Evolutionary conservation across 2,329 filamentous ascomycete species (phyloP), one percentile per base, ranked within the genome.

Genomic region (Pseudocercospora eumusae): DNA sequence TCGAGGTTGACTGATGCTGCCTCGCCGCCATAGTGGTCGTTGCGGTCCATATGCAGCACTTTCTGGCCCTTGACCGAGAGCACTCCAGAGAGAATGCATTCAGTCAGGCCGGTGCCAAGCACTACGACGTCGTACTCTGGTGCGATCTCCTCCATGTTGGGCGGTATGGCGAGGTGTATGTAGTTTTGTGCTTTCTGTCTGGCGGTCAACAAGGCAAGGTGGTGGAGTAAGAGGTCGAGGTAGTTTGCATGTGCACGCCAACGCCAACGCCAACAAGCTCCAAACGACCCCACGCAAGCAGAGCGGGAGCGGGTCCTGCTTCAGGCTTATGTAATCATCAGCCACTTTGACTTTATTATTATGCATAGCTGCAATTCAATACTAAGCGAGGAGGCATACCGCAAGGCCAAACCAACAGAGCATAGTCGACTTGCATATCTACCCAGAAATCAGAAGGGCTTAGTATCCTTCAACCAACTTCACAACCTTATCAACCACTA

Each of bases 51-150:
- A 83, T 99, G 95, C 69, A 99, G 86, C 75, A 99, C 95, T 84
- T 98, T 98, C 85, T 96, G 93, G 79, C 93, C 93, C 84, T 98
- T 97, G 74, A 98, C 93, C 82, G 92, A 96, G 76, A 98, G 83
- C 65, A 99, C 93, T 80, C 93, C 95, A 77, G 93, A 97, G 72
- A 99, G 90, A 76, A 99, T 95, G 82, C 95, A 99, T 87, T 99
- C 95, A 68, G 93, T 98, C 85, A 99, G 81, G 76, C 95, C 93
- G 78, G 95, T 99, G 85, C 95, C 95, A 78, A 99, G 87, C 77
- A 99, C 95, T 77, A 99, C 88, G 79, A 97, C 91, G 86, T 99
- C 95, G 86, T 99, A 99, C 81, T 97, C 93, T 77, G 92, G 91
- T 71, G 93, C 92, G 77, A 99, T 96, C 81, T 98, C 95, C 77